These are phyloP conservation scores for Clavispora fructus DNA, from an alignment of 805 yeast genomes.

Conservation along the genomic window DNA sequence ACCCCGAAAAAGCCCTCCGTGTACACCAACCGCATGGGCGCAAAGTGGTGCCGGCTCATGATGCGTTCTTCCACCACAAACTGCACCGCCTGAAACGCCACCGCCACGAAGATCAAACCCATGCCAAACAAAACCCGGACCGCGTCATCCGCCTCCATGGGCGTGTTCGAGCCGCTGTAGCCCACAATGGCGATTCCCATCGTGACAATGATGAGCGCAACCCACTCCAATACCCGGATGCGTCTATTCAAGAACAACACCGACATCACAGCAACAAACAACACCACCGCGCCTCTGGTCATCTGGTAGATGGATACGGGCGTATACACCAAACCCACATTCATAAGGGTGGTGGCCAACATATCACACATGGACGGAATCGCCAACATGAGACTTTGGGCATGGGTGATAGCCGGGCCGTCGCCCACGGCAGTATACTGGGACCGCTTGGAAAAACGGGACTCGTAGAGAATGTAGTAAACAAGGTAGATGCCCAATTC, in stretches of 20 bases:
- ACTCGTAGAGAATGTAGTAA: constrained; percentile 25
- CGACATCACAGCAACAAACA: constrained; percentile 70
- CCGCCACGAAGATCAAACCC: constrained; percentile 52
- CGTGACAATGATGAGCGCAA: constrained; percentile 56
- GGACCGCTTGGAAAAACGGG: constrained; percentile 9
- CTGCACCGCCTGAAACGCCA: constrained; percentile 66
- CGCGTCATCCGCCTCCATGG: constrained; percentile 14
- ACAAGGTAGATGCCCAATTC: constrained; percentile 50
- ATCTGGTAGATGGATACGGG: constrained; percentile 81
- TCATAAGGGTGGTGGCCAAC: constrained; percentile 68
- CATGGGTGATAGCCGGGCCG: background rate
- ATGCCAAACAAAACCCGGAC: constrained; percentile 49
- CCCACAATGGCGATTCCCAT: constrained; percentile 72
- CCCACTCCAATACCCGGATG: constrained; percentile 63
- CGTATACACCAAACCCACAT: constrained; percentile 65
- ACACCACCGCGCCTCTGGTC: constrained; percentile 75
- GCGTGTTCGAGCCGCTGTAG: constrained; percentile 49
- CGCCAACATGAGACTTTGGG: constrained; percentile 26
- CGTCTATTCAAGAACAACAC: constrained; percentile 53
- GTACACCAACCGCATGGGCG: constrained; percentile 64
- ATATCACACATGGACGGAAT: constrained; percentile 71
- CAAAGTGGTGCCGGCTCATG: constrained; percentile 45
- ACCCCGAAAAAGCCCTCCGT: constrained; percentile 71
- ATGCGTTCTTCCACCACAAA: constrained; percentile 76
- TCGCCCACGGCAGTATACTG: constrained; percentile 6